Conservation (phyloP, 2,329 filamentous ascomycete species). For the Meredithiella fracta region DNA sequence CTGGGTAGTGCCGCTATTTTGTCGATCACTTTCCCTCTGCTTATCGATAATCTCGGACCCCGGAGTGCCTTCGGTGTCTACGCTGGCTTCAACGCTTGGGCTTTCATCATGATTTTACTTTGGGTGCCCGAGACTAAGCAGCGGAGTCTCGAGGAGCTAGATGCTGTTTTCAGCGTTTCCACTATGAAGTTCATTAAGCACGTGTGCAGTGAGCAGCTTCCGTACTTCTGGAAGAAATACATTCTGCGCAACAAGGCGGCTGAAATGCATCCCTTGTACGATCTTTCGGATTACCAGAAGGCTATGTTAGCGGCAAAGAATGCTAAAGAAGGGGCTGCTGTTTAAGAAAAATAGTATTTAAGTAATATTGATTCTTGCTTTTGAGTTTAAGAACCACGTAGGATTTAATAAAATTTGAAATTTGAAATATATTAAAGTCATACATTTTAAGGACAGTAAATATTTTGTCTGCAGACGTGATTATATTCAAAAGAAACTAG, state of each 20-base stretch:
- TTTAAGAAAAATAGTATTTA: too few species aligned
- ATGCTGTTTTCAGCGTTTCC: conserved; percentile 31
- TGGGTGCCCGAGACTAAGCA: conserved; percentile 44
- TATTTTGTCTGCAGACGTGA: too few species aligned
- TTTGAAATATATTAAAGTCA: too few species aligned
- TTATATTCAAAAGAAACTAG: neutral
- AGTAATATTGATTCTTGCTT: too few species aligned
- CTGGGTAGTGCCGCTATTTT: conserved; percentile 37
- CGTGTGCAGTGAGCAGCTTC: conserved; percentile 24
- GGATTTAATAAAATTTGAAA: too few species aligned
- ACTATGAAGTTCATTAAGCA: conserved; percentile 26
- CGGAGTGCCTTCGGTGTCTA: conserved; percentile 32
- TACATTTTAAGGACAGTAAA: too few species aligned
- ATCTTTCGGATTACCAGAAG: conserved; percentile 8
- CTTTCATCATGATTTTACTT: conserved; percentile 39
- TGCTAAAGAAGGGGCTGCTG: neutral
- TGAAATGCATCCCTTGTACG: conserved; percentile 11
- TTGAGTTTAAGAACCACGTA: too few species aligned
- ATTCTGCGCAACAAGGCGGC: conserved; percentile 14
- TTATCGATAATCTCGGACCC: conserved; percentile 21
- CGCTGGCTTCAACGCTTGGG: conserved; percentile 37
- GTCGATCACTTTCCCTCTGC: conserved; percentile 34
- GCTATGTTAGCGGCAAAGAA: neutral
- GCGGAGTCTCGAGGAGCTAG: conserved; percentile 33
- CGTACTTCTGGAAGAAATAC: conserved; percentile 24